A percentile compares a stretch with the other conserved stretches of the same genome.
These are phyloP conservation scores for Solanum hybrid DNA, from an alignment of 305 asterid species.

Conservation along the genomic window DNA sequence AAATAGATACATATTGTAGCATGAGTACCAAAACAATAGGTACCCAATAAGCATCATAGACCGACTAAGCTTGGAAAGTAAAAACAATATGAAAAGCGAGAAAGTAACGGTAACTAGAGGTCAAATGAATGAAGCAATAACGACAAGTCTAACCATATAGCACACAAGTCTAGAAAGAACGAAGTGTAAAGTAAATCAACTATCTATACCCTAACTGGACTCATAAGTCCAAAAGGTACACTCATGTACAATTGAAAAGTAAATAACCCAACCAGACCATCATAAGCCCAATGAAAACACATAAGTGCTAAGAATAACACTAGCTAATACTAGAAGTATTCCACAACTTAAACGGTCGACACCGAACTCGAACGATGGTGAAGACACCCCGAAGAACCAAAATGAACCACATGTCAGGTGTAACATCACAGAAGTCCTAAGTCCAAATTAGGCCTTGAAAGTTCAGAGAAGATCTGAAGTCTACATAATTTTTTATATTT, in stretches of 20 bases:
- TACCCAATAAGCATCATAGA: neutral
- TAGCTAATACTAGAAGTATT: neutral
- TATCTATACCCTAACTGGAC: neutral
- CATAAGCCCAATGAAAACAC: neutral
- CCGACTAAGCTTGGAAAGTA: neutral
- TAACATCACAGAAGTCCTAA: neutral
- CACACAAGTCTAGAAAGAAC: neutral
- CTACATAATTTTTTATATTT: neutral
- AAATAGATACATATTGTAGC: neutral
- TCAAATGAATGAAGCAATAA: neutral
- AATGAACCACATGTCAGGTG: neutral
- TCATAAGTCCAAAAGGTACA: neutral
- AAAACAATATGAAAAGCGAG: neutral
- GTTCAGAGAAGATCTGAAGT: neutral
- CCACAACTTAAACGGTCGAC: no score
- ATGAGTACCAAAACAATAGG: neutral
- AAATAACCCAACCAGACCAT: neutral
- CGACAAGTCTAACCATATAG: neutral
- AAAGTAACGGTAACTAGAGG: neutral
- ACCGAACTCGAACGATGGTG: neutral
- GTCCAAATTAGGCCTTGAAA: neutral
- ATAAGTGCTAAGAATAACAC: neutral
- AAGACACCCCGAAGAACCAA: neutral
- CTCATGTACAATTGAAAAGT: neutral
- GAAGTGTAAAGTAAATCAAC: neutral